Evolutionary conservation across 2,329 filamentous ascomycete species (phyloP).

Genomic region (Talaromyces piceae): DNA sequence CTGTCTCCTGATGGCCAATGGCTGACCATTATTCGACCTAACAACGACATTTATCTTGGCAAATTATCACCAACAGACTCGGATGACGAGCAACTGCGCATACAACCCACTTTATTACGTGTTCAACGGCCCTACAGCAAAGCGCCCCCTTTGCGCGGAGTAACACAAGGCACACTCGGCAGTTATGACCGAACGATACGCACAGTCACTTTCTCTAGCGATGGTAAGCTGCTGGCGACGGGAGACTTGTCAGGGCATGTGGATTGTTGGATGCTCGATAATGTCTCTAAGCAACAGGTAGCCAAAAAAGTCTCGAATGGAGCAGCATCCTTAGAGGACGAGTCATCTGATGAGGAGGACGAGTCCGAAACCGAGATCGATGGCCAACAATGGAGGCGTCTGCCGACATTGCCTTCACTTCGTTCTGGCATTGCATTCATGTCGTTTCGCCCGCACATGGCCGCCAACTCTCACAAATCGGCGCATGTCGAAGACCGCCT

Average conservation of each 20-base stretch:
- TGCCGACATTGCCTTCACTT: conserved; percentile 61
- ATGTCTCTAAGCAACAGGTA: conserved; percentile 35
- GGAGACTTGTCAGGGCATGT: conserved; percentile 78
- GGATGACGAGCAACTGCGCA: conserved; percentile 34
- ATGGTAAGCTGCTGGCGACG: conserved; percentile 70
- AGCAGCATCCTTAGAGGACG: conserved; percentile 32
- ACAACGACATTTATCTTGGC: conserved; percentile 51
- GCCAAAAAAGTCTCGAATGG: conserved; percentile 21
- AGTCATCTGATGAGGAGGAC: conserved; percentile 44
- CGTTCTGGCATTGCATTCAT: conserved; percentile 58
- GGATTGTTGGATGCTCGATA: conserved; percentile 73
- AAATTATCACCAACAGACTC: conserved; percentile 35
- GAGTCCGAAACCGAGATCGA: conserved; percentile 40
- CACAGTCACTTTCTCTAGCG: conserved; percentile 68
- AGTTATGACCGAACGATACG: conserved; percentile 69
- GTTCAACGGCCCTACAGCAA: conserved; percentile 6
- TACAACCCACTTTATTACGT: conserved; percentile 25
- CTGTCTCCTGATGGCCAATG: conserved; percentile 42
- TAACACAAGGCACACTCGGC: conserved; percentile 60
- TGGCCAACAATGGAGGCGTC: conserved; percentile 64
- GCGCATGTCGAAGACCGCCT: conserved; percentile 40
- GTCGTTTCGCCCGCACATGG: conserved; percentile 52
- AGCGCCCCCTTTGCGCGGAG: conserved; percentile 31
- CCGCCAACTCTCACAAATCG: conserved; percentile 19
- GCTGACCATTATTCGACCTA: conserved; percentile 49